A percentile compares a stretch with the other conserved stretches of the same genome.
Conservation (phyloP, 2,329 filamentous ascomycete genomes). For the Pestalotiopsis sp. region DNA sequence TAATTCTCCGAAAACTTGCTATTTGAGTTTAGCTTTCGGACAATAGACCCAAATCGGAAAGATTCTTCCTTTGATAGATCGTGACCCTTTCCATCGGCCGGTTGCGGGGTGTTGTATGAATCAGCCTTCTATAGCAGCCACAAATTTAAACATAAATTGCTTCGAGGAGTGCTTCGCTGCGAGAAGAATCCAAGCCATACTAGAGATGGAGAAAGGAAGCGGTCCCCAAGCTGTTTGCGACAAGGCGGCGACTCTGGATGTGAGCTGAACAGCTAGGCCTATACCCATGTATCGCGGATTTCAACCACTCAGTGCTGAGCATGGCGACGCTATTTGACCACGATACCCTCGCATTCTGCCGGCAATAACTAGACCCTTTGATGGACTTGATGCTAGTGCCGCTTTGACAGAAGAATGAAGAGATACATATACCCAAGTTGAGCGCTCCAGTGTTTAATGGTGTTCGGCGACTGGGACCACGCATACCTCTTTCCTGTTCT, state of each 20-base stretch:
- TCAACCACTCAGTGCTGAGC: neutral
- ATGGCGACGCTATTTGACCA: neutral
- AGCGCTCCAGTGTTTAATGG: neutral
- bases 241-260: neutral
- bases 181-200: neutral
- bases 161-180: neutral
- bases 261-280: neutral
- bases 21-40: too few relatives aligned
- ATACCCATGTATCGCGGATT: neutral
- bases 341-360: neutral
- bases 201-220: neutral
- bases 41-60: too few relatives aligned
- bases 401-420: neutral
- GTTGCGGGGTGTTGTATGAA: neutral
- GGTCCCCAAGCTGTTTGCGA: neutral
- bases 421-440: neutral
- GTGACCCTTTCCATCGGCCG: too few relatives aligned
- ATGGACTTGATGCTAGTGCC: neutral
- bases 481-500: neutral
- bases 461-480: neutral
- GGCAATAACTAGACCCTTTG: neutral
- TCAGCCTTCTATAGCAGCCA: neutral
- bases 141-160: neutral
- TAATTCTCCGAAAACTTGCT: too few relatives aligned
- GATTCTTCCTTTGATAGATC: too few relatives aligned